phyloP scores from a whole-genome alignment of 805 yeast species.

The Komagataella ulmi region DNA sequence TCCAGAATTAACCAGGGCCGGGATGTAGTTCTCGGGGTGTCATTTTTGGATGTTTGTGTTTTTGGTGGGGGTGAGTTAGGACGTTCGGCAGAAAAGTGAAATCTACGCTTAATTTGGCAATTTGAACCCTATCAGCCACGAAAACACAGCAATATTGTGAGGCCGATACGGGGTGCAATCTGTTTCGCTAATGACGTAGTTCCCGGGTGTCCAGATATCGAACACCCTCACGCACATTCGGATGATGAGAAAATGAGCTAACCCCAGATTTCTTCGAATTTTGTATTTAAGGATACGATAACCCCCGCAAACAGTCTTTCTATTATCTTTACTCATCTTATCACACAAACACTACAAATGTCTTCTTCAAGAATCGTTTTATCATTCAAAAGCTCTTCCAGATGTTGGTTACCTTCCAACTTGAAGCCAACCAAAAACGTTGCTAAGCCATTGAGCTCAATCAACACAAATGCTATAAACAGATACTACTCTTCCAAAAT shows the following conservation, averaged over 20 bases:
- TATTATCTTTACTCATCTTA: background rate
- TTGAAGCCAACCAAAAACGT: background rate
- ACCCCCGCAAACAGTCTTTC: background rate
- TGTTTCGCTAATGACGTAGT: background rate
- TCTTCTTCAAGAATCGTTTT: conserved; percentile 1
- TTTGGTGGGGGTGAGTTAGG: background rate
- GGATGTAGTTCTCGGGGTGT: background rate
- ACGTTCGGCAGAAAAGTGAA: background rate
- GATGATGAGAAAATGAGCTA: background rate
- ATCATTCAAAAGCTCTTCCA: conserved; percentile 2
- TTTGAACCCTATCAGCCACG: background rate
- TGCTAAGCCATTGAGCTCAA: background rate
- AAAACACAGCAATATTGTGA: background rate
- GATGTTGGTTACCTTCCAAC: conserved; percentile 3
- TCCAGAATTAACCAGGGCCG: background rate
- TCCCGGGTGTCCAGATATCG: background rate
- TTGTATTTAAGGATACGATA: background rate
- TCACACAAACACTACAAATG: background rate
- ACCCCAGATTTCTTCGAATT: background rate
- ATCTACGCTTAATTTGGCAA: background rate
- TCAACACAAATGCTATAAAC: background rate
- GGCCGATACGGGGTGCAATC: background rate
- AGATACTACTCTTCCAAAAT: background rate
- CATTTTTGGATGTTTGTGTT: background rate
- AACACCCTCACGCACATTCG: background rate